Evolutionary conservation across 2,329 filamentous ascomycete genomes (phyloP), one percentile per base, ranked within the genome.

Genomic region (Fusarium guadeloupense): DNA sequence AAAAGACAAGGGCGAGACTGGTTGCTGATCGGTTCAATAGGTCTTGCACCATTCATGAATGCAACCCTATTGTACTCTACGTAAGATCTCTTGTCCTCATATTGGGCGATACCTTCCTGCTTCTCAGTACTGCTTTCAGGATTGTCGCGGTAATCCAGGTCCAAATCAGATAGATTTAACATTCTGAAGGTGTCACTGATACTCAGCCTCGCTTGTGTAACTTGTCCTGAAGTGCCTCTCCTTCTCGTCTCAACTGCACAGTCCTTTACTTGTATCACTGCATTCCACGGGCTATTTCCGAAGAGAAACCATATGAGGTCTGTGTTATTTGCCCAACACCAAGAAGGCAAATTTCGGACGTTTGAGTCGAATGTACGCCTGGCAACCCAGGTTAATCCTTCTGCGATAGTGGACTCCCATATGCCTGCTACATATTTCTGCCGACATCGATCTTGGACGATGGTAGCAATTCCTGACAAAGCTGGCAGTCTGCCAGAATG

Each of bases 261-360:
- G 2, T 14, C 35, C 5, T 54, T 35, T 9, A 40, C 10, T 7
- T 34, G 14, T 9, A 54, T 16, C 4, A 13, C 54, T 9, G 23
- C 5, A n/a, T 33, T 20, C 6, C 16, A 20, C 0, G 10, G 8
- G 4, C 6, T 3, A 3, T 4, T 12, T 5, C 4, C 5, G 35
- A 19, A 37, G 19, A 30, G 34, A n/a, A 37, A 31, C n/a, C 16
- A 4, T 30, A 13, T 23, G 14, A 21, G 13, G 5, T 16, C 25
- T 16, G 42, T 16, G n/a, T 20, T 21, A 19, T 49, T 30, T 0
- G 49, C 21, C 40, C 34, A 54, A 12, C 40, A 54, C 49, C 40
- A 56, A 1, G 40, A 56, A 17, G 53, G 49, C 8, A 39, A n/a
- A n/a, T n/a, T n/a, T n/a, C n/a, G n/a, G n/a, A n/a, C n/a, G 37